phyloP scores from a whole-genome alignment of 306 rosid genomes.

The cucumber (Cucumis sativus) region Cucumber_9930_V3 NC_026656.2:15999001-15999500 shows the following conservation, averaged over 20 bases:
- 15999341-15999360: neutral
- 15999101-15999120: neutral
- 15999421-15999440: neutral
- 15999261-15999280: neutral
- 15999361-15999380: neutral
- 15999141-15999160: neutral
- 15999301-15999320: neutral
- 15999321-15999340: neutral
- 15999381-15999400: neutral
- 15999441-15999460: neutral
- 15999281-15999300: neutral
- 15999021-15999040: neutral
- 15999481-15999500: neutral
- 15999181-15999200: neutral
- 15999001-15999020: neutral
- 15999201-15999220: neutral
- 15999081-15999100: neutral
- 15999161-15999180: neutral
- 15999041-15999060: no score
- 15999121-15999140: neutral
- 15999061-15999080: neutral
- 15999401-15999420: conserved; percentile 3
- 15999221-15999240: neutral
- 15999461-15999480: neutral
- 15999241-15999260: neutral